phyloP scores from a whole-genome alignment of 2,329 filamentous ascomycete genomes.

The Stenocarpella maydis region DNA sequence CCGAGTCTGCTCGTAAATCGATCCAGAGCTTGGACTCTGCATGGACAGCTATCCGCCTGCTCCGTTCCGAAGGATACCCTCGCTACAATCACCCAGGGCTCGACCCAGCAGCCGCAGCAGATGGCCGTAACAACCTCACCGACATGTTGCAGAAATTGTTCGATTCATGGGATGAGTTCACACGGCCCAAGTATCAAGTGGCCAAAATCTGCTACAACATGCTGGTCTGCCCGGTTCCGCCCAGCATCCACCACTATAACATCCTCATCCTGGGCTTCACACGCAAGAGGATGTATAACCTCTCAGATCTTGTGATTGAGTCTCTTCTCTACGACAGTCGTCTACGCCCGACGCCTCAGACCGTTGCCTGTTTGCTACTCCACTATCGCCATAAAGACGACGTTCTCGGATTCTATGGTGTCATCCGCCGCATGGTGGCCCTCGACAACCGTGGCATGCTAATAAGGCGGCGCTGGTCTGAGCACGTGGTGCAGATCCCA shows the following conservation, averaged over 20 bases:
- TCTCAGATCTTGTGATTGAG: constrained; percentile 62
- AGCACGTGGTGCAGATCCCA: constrained; percentile 43
- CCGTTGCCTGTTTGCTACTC: constrained; percentile 57
- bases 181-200: constrained; percentile 42
- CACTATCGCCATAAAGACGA: constrained; percentile 57
- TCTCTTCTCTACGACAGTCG: constrained; percentile 56
- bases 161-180: constrained; percentile 38
- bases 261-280: constrained; percentile 73
- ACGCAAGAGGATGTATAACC: constrained; percentile 54
- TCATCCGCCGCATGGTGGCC: constrained; percentile 56
- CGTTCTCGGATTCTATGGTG: constrained; percentile 52
- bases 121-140: constrained; percentile 39
- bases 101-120: constrained; percentile 35
- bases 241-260: constrained; percentile 76
- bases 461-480: constrained; percentile 46
- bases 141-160: constrained; percentile 41
- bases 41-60: constrained; percentile 43
- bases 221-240: constrained; percentile 66
- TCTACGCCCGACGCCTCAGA: constrained; percentile 57
- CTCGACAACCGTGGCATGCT: constrained; percentile 51
- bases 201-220: constrained; percentile 72
- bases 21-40: constrained; percentile 44
- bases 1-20: constrained; percentile 34
- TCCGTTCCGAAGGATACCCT: constrained; percentile 47
- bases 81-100: constrained; percentile 40